Base-by-base conservation (phyloP, 2,329 filamentous ascomycete species). In the Chaetomium globosum region DNA sequence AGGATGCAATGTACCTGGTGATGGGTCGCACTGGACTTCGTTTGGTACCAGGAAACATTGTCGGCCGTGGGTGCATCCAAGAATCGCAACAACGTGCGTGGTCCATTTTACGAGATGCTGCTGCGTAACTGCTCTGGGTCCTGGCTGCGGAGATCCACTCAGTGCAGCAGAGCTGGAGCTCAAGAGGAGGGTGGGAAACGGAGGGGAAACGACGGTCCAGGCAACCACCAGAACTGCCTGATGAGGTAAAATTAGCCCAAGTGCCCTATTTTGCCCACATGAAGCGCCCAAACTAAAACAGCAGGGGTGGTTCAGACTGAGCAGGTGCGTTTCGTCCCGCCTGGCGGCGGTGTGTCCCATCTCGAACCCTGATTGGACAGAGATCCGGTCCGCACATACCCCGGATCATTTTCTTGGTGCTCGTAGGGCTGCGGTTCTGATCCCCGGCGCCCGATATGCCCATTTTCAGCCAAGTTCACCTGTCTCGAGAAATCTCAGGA, bases 241-340 rank as follows among this genome's bases (percentile, higher is more conserved):
- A 60, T 43, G 39, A 48, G 65, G 65, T 67, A 64, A 63, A 67
- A 55, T 65, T 67, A 64, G 65, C 65, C 65, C 59, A 62, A 8
- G 4, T 13, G 39, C 10, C 43, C n/a, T 58, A 64, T 67, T 67
- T 67, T 65, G 51, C 65, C 65, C 62, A 54, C 28, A 62, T 59
- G 39, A 19, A 26, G 31, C 19, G 30, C 28, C 43, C 8, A 19
- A 33, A 13, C 46, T 57, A 57, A 56, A 49, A 56, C 60, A 30
- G 46, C 60, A 51, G 53, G 57, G 57, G 12, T 59, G n/a, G 13
- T n/a, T 46, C 26, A 26, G 43, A 7, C 13, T 36, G 13, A 13
- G 2, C 33, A 36, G 54, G 9, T 23, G 39, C 23, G 46, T 49
- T 36, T 53, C 31, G 12, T 23, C 12, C 16, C 46, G 12, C 23